These are phyloP conservation scores for Carex littledalei DNA, from an alignment of 176 grass and related monocot genomes.

Conservation along the genomic window DNA sequence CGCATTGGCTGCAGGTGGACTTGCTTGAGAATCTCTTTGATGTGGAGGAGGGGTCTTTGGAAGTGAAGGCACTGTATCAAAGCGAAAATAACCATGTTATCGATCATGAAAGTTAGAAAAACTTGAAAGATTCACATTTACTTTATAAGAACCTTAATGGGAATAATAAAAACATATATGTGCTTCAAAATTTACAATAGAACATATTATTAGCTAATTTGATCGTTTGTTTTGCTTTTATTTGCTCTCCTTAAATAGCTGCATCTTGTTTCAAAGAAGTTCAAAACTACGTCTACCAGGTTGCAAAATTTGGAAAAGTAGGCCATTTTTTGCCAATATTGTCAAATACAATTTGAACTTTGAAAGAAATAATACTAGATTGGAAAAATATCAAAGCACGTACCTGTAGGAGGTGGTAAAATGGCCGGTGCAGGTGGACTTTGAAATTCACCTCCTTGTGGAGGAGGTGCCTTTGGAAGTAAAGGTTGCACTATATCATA, in stretches of 20 bases:
- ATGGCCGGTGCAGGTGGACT: constrained; percentile 3
- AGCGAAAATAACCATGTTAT: not conserved
- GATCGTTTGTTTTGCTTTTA: not conserved
- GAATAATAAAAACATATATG: not conserved
- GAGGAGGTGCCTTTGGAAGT: constrained; percentile 12
- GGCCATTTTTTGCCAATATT: not conserved
- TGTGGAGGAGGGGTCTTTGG: constrained; percentile 12
- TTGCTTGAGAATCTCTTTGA: constrained; percentile 26
- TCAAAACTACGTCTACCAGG: not conserved
- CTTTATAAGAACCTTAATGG: not conserved
- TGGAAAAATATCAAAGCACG: not conserved
- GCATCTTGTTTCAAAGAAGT: not conserved
- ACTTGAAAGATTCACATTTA: not conserved
- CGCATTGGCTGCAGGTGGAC: constrained; percentile 46
- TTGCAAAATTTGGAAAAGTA: not conserved
- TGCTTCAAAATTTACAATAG: not conserved
- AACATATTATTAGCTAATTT: not conserved
- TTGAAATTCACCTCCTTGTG: not conserved
- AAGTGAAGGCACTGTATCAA: constrained; percentile 21
- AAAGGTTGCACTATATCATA: constrained; percentile 14
- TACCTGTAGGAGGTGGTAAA: not conserved
- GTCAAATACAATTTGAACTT: not conserved
- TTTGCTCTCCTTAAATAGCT: not conserved
- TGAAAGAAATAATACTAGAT: not conserved
- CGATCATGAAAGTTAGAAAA: not conserved